Evolutionary conservation across 495 filamentous ascomycete species (phyloP).

Genomic region (Penicillium waksmanii): DNA sequence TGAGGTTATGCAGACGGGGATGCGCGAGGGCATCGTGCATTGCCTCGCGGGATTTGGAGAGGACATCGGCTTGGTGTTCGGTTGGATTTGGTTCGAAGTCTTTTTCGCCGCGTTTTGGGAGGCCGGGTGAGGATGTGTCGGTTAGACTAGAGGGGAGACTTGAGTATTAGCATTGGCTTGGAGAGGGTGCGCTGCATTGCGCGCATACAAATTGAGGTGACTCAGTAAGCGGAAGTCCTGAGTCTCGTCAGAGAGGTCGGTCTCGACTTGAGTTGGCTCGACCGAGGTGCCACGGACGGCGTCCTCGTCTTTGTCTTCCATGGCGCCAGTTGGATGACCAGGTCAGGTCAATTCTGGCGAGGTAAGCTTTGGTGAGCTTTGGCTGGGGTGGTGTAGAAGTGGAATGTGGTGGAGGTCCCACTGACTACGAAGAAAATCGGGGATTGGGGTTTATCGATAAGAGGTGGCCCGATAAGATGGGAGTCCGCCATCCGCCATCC

Average conservation of each 20-base stretch:
- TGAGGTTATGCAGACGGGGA: constrained; percentile 65
- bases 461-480: not conserved
- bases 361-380: not conserved
- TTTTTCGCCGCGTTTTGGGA: constrained; percentile 86
- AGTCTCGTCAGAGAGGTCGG: constrained; percentile 76
- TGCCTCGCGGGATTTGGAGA: constrained; percentile 79
- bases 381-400: not conserved
- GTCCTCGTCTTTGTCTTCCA: constrained; percentile 57
- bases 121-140: constrained; percentile 41
- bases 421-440: constrained; percentile 3
- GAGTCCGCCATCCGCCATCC: not conserved
- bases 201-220: constrained; percentile 56
- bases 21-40: constrained; percentile 87
- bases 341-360: too few relatives aligned
- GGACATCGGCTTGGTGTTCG: constrained; percentile 70
- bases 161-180: constrained; percentile 11
- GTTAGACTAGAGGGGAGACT: constrained; percentile 26
- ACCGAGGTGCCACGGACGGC: constrained; percentile 34
- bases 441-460: constrained; percentile 31
- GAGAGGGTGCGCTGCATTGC: not conserved
- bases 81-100: constrained; percentile 96
- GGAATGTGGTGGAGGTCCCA: not conserved
- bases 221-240: constrained; percentile 85
- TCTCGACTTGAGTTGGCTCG: constrained; percentile 50
- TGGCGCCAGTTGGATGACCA: constrained; percentile 23